Evolutionary conservation across 371 early-diverging fungal species (phyloP).

Genomic region (Rhizopus stolonifer): DNA sequence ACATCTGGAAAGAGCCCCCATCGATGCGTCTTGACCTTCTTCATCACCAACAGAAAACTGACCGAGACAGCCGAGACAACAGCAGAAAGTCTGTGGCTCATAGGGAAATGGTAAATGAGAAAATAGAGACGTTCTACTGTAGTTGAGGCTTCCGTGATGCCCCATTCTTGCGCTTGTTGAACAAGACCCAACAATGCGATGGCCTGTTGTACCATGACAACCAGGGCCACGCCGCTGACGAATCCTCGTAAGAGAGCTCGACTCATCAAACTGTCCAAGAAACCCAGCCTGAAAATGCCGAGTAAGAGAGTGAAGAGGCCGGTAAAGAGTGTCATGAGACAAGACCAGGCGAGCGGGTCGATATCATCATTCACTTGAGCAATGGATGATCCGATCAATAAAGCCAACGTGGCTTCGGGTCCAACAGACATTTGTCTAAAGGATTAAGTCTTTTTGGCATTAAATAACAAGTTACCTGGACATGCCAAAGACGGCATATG

Average conservation of each 20-base stretch:
- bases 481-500: constrained; percentile 91
- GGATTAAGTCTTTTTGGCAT: too few relatives aligned
- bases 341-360: constrained; percentile 62
- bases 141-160: constrained; percentile 66
- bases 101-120: constrained; percentile 47
- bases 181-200: constrained; percentile 75
- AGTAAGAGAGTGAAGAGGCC: constrained; percentile 87
- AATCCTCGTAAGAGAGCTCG: constrained; percentile 90
- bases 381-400: constrained; percentile 81
- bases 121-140: constrained; percentile 73
- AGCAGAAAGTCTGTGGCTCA: constrained; percentile 70
- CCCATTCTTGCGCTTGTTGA: constrained; percentile 39
- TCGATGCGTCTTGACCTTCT: too few relatives aligned
- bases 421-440: constrained; percentile 87
- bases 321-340: constrained; percentile 75
- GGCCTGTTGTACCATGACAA: constrained; percentile 85
- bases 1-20: constrained; percentile 86
- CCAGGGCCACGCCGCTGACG: constrained; percentile 87
- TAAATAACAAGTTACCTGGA: constrained; percentile 67
- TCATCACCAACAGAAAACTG: too few relatives aligned
- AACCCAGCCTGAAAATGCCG: constrained; percentile 92
- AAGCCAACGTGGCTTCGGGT: constrained; percentile 89
- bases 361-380: constrained; percentile 50
- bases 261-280: constrained; percentile 91
- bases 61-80: constrained; percentile 65